Evolutionary conservation across 2,329 filamentous ascomycete species (phyloP).

Genomic region (Camptophora hylomeconis): DNA sequence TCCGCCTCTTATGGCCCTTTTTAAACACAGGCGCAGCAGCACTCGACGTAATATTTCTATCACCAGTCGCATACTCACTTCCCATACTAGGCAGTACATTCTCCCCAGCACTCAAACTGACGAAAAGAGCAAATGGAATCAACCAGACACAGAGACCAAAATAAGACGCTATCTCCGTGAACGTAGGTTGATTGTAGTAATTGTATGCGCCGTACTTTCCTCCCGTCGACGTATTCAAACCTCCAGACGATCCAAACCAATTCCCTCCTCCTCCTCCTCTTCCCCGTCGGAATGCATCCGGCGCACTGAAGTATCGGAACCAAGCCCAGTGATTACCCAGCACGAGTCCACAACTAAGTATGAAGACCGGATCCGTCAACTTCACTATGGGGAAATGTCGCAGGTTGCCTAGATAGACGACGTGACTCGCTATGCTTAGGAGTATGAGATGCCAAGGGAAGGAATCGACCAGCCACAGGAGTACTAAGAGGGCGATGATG

Average conservation of each 20-base stretch:
- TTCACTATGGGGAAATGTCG: slow-evolving; percentile 64
- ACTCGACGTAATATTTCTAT: slow-evolving; percentile 16
- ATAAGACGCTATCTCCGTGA: slow-evolving; percentile 89
- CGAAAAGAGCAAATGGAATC: slow-evolving; percentile 87
- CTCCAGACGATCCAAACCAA: slow-evolving; percentile 35
- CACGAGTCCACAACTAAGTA: slow-evolving; percentile 73
- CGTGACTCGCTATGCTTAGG: slow-evolving; percentile 66
- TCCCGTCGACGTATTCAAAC: too few relatives aligned
- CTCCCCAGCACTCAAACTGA: slow-evolving; percentile 84
- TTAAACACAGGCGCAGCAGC: slow-evolving; percentile 12
- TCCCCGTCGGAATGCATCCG: slow-evolving; percentile 34
- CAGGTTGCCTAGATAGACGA: slow-evolving; percentile 82
- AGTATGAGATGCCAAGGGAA: slow-evolving; percentile 65
- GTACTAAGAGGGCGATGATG: slow-evolving; percentile 59
- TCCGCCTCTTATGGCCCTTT: slow-evolving; percentile 30
- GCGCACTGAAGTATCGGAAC: slow-evolving; percentile 79
- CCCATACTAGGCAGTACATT: slow-evolving; percentile 92
- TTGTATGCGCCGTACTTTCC: slow-evolving; percentile 19
- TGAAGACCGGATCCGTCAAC: slow-evolving; percentile 73
- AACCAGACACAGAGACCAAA: slow-evolving; percentile 96
- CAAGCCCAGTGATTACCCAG: slow-evolving; percentile 86
- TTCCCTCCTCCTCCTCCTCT: slow-evolving; percentile 1
- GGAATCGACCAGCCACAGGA: slow-evolving; percentile 70
- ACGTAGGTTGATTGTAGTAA: slow-evolving; percentile 51
- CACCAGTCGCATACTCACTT: slow-evolving; percentile 54